Conservation (phyloP, 805 yeast species). For the Metschnikowia colocasiae region DNA sequence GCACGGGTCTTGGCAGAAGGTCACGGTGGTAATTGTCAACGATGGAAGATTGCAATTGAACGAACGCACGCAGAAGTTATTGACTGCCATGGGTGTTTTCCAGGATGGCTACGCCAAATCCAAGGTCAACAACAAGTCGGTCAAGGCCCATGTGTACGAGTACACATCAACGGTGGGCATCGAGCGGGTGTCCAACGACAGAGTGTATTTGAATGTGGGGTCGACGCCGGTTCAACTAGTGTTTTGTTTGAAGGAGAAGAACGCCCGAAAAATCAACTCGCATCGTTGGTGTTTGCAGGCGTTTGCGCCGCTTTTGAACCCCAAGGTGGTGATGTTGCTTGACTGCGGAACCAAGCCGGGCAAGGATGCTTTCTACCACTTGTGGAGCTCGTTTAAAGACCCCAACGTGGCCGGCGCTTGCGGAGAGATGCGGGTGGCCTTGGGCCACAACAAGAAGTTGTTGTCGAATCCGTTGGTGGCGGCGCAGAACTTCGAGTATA, state of each 20-base stretch:
- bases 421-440: conserved; percentile 73
- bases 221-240: conserved; percentile 61
- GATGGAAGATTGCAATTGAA: conserved; percentile 67
- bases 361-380: conserved; percentile 50
- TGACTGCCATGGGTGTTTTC: conserved; percentile 63
- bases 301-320: conserved; percentile 52
- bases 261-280: conserved; percentile 62
- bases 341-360: conserved; percentile 68
- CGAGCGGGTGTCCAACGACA: conserved; percentile 53
- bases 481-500: conserved; percentile 64
- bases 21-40: conserved; percentile 59
- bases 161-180: conserved; percentile 59
- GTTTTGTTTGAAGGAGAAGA: conserved; percentile 58
- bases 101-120: conserved; percentile 65
- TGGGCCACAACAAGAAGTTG: conserved; percentile 52
- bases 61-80: conserved; percentile 56
- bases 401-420: conserved; percentile 65
- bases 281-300: conserved; percentile 72
- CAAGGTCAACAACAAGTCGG: conserved; percentile 55
- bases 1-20: conserved; percentile 54
- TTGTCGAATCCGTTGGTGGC: conserved; percentile 54
- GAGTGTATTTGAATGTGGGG: conserved; percentile 65
- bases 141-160: conserved; percentile 63
- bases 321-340: conserved; percentile 52
- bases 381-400: conserved; percentile 59